phyloP scores from a whole-genome alignment of 2,329 filamentous ascomycete genomes.

The Fusarium udum region DNA sequence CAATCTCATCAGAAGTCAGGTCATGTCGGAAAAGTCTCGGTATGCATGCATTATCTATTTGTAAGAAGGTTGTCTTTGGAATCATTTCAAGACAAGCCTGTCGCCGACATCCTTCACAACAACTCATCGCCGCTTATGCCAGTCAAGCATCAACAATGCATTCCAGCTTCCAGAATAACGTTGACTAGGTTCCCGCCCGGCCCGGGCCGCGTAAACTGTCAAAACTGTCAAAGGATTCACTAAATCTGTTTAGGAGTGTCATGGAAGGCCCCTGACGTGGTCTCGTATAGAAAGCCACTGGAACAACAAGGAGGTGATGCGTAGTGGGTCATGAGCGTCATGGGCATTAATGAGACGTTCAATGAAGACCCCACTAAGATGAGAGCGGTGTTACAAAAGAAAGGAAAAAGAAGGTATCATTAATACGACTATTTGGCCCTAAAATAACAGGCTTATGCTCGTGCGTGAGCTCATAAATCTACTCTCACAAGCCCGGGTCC shows the following conservation, averaged over 20 bases:
- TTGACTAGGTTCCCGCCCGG: neutral
- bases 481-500: neutral
- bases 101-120: neutral
- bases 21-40: neutral
- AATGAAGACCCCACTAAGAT: neutral
- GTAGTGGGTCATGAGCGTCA: neutral
- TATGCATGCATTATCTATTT: neutral
- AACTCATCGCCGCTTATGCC: neutral
- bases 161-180: neutral
- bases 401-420: slow-evolving; percentile 6
- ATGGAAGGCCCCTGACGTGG: neutral
- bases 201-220: neutral
- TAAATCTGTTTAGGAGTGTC: neutral
- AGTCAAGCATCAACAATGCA: neutral
- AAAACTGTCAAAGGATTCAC: neutral
- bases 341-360: neutral
- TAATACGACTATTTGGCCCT: neutral
- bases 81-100: neutral
- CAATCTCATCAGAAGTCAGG: neutral
- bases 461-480: neutral
- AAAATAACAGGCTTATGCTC: neutral
- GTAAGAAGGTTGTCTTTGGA: neutral
- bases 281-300: neutral
- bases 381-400: neutral
- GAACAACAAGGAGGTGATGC: neutral